Evolutionary conservation across 2,329 filamentous ascomycete genomes (phyloP).

Genomic region (Cordyceps tenuipes): DNA sequence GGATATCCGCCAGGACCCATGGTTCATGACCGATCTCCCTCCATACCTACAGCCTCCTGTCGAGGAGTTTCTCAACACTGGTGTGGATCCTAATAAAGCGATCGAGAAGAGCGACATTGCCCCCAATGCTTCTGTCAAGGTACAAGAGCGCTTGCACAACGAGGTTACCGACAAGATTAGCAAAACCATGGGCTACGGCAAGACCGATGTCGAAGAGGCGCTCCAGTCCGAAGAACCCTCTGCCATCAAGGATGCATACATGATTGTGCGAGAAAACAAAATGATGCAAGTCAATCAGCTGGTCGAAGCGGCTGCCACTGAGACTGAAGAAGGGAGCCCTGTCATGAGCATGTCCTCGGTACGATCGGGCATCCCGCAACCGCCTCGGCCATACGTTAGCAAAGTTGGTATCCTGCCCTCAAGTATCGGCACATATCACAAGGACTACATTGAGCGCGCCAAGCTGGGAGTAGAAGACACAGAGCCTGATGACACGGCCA

Average conservation of each 20-base stretch:
- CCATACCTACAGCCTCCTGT: constrained; percentile 78
- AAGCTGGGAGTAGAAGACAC: constrained; percentile 42
- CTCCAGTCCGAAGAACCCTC: constrained; percentile 87
- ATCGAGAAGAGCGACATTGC: constrained; percentile 78
- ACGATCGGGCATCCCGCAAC: constrained; percentile 44
- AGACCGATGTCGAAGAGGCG: constrained; percentile 90
- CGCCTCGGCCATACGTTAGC: constrained; percentile 56
- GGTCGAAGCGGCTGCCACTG: constrained; percentile 25
- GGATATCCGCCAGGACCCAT: constrained; percentile 86
- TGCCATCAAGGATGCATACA: constrained; percentile 96
- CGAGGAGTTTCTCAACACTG: constrained; percentile 88
- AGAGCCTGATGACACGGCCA: constrained; percentile 34
- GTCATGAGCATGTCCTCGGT: constrained; percentile 47
- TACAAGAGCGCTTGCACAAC: constrained; percentile 85
- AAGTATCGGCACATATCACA: constrained; percentile 83
- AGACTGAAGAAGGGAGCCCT: constrained; percentile 36
- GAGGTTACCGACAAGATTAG: constrained; percentile 92
- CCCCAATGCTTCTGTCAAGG: constrained; percentile 64
- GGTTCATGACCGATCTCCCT: constrained; percentile 84
- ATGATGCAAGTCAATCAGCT: constrained; percentile 80
- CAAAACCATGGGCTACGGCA: constrained; percentile 96
- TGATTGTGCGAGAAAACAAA: constrained; percentile 96
- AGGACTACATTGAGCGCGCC: constrained; percentile 74
- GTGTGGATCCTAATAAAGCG: constrained; percentile 85
- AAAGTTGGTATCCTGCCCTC: constrained; percentile 89